Evolutionary conservation across 1,284 basidiomycete genomes (phyloP).

Genomic region (Flammula alnicola): DNA sequence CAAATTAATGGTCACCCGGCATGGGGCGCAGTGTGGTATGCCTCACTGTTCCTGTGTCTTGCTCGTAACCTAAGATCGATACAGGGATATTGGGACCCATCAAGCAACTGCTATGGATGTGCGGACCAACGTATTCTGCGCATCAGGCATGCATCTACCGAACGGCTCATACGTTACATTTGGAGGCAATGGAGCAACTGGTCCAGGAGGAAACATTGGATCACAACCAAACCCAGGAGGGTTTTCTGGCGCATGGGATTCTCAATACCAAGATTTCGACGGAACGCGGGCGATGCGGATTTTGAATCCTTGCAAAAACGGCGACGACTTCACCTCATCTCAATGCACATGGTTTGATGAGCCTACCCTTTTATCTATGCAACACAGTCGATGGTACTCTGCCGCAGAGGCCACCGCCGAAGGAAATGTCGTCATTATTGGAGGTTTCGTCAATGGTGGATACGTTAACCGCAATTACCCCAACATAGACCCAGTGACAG

Average conservation of each 20-base stretch:
- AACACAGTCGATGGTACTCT: conserved; percentile 86
- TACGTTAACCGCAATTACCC: conserved; percentile 88
- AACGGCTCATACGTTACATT: conserved; percentile 69
- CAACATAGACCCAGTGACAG: conserved; percentile 63
- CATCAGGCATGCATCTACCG: conserved; percentile 73
- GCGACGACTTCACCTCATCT: conserved; percentile 44
- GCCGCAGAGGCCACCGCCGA: conserved; percentile 78
- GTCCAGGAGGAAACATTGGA: conserved; percentile 66
- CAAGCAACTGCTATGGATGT: conserved; percentile 70
- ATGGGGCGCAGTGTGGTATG: conserved; percentile 46
- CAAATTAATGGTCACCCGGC: conserved; percentile 41
- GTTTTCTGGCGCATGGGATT: conserved; percentile 56
- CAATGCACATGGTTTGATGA: conserved; percentile 84
- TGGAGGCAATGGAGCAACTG: conserved; percentile 82
- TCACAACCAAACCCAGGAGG: conserved; percentile 48
- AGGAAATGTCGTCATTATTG: conserved; percentile 74
- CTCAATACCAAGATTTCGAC: conserved; percentile 67
- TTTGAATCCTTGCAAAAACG: conserved; percentile 72
- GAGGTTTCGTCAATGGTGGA: conserved; percentile 84
- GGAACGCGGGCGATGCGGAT: conserved; percentile 75
- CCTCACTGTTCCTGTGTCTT: conserved; percentile 1
- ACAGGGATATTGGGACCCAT: conserved; percentile 56
- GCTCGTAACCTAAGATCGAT: not conserved
- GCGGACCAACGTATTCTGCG: conserved; percentile 81
- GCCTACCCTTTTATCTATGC: conserved; percentile 68